These are phyloP conservation scores for Lagerstroemia speciosa DNA, from an alignment of 345 rosid genomes.

Conservation along the genomic window DNA sequence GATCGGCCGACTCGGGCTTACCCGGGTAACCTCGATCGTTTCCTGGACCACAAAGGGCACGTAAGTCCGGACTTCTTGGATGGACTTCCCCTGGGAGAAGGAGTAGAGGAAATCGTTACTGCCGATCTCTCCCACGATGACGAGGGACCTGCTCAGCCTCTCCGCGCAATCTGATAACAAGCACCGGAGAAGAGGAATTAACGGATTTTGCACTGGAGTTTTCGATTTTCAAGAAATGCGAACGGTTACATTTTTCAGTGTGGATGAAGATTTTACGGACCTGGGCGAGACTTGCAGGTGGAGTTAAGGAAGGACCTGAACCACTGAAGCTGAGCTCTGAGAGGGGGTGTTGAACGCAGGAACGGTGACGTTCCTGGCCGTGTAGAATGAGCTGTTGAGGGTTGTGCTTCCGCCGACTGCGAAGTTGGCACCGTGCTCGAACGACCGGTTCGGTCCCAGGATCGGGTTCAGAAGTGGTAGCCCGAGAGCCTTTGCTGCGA, in stretches of 20 bases:
- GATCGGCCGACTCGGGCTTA: neutral
- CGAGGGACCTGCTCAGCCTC: slow-evolving; percentile 10
- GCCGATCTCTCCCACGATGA: slow-evolving; percentile 16
- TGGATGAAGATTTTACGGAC: too few relatives aligned
- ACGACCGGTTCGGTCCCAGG: neutral
- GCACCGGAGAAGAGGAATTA: neutral
- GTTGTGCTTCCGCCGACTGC: slow-evolving; percentile 13
- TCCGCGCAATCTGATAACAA: slow-evolving; percentile 8
- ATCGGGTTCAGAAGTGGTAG: slow-evolving; percentile 11
- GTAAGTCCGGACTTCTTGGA: slow-evolving; percentile 6
- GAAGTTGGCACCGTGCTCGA: slow-evolving; percentile 12
- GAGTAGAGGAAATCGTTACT: slow-evolving; percentile 13
- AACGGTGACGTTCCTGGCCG: neutral
- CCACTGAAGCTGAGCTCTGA: slow-evolving; percentile 5
- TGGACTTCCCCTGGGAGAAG: slow-evolving; percentile 8
- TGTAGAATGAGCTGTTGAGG: slow-evolving; percentile 6
- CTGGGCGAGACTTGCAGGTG: neutral
- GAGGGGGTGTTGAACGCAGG: slow-evolving; percentile 1
- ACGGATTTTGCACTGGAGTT: neutral
- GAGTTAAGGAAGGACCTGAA: slow-evolving; percentile 5
- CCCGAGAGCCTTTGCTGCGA: neutral
- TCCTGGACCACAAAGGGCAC: slow-evolving; percentile 12
- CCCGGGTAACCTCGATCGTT: slow-evolving; percentile 7
- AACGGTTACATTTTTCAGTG: neutral
- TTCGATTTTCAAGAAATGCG: neutral